Evolutionary conservation across 352 stramenopile species (phyloP), one percentile per base, ranked within the genome.

Genomic region (Stramenopiles sp.): DNA sequence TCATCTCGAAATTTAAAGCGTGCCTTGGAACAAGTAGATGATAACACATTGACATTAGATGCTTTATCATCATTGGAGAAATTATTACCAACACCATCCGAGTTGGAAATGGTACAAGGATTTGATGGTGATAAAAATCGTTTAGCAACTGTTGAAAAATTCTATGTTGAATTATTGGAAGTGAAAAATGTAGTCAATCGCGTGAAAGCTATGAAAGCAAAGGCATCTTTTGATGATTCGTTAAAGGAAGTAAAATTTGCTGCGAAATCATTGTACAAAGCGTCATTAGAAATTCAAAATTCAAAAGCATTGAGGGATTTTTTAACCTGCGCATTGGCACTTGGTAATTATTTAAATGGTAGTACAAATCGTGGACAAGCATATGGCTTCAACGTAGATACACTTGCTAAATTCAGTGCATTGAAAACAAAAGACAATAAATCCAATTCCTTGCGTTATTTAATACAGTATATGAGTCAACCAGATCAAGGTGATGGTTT

Each of bases 341-440:
- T 33, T 13, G 65, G 65, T 76, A 76, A 76, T 33, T 76, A 76
- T 13, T 76, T 76, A 76, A 76, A 76, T 13, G 65, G 65, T 20
- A 33, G 65, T 7, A 76, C 30, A 31, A 13, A 4, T 4, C 30
- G 31, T 13, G 65, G 65, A 1, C 65, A 76, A 76, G 65, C 65
- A 13, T 76, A 76, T 33, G 65, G 65, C 4, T 76, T 76, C 13
- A 31, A 76, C 13, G 4, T 76, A 20, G 65, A 76, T 31, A 76
- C 65, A 4, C 65, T 76, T 31, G 4, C 31, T 13, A 76, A 76
- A 33, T 20, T 76, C 4, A 76, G 31, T 20, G 65, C 65, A 33
- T 20, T 76, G 65, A 76, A 76, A 76, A 76, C 65, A 1, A 76
- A 76, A 76, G 65, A 76, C 65, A 76, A 76, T 33, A 76, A 76